A percentile compares a stretch with the other conserved stretches of the same genome.
Evolutionary conservation across 331 rosid species (phyloP).

Genomic region (Arachis monticola): DNA sequence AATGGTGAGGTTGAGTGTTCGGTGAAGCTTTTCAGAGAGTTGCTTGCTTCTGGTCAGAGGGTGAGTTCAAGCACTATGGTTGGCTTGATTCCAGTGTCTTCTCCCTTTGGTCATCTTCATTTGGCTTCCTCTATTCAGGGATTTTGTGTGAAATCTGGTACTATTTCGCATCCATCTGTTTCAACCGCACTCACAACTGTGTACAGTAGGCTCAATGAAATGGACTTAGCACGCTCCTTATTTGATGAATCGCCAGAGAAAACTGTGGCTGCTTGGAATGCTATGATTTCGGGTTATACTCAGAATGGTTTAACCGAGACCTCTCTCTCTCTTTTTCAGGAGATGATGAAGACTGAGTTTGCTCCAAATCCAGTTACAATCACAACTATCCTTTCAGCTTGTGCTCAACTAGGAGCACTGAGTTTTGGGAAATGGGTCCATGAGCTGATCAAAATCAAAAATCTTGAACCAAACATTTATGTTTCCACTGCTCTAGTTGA

Average conservation of each 20-base stretch:
- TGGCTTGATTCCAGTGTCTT: constrained; percentile 81
- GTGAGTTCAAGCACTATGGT: constrained; percentile 81
- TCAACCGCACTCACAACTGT: constrained; percentile 81
- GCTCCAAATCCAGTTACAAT: constrained; percentile 77
- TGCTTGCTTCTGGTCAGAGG: constrained; percentile 62
- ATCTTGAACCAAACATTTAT: constrained; percentile 74
- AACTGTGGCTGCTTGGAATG: constrained; percentile 89
- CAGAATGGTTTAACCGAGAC: constrained; percentile 86
- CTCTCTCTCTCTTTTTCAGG: constrained; percentile 80
- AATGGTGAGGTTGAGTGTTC: constrained; percentile 63
- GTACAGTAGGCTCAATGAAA: constrained; percentile 73
- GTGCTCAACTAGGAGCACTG: constrained; percentile 90
- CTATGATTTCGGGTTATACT: constrained; percentile 93
- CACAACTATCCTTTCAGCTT: constrained; percentile 90
- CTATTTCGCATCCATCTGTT: constrained; percentile 66
- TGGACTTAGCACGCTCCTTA: constrained; percentile 69
- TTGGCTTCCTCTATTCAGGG: constrained; percentile 66
- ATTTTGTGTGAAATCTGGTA: constrained; percentile 68
- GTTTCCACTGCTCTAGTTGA: constrained; percentile 85
- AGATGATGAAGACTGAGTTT: constrained; percentile 78
- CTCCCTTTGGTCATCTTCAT: constrained; percentile 72
- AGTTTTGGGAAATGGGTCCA: constrained; percentile 92
- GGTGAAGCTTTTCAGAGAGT: constrained; percentile 59
- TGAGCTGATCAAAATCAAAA: constrained; percentile 66
- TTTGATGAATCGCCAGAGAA: constrained; percentile 82